These are phyloP conservation scores for Biscogniauxia marginata DNA, from an alignment of 2,329 filamentous ascomycete genomes.

Conservation along the genomic window DNA sequence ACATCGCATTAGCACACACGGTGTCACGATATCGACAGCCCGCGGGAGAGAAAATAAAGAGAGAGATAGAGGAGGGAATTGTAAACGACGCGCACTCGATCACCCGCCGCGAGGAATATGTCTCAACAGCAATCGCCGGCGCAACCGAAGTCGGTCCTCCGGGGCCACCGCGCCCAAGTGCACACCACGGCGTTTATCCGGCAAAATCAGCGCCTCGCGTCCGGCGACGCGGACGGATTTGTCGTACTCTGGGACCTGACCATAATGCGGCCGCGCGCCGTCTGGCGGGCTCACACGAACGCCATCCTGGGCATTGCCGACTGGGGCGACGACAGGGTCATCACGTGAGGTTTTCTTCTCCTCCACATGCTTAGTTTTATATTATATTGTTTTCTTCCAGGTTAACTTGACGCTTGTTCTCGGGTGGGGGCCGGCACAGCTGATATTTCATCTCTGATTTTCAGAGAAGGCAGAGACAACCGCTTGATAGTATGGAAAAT, in stretches of 20 bases:
- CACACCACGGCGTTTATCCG: constrained; percentile 74
- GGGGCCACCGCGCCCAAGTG: constrained; percentile 79
- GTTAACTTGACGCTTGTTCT: no score
- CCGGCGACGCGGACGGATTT: constrained; percentile 88
- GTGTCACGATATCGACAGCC: not conserved
- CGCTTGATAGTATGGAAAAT: constrained; percentile 84
- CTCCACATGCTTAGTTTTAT: constrained; percentile 2
- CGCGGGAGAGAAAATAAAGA: not conserved
- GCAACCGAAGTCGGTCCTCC: constrained; percentile 66
- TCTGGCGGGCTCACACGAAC: constrained; percentile 82
- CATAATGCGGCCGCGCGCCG: constrained; percentile 75
- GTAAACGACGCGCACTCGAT: not conserved
- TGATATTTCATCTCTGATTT: constrained; percentile 10
- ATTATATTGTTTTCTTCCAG: no score
- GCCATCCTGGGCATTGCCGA: constrained; percentile 72
- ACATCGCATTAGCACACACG: not conserved
- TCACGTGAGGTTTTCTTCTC: constrained; percentile 68
- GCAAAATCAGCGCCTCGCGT: constrained; percentile 72
- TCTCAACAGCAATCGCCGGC: constrained; percentile 30
- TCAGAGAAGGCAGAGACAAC: constrained; percentile 86
- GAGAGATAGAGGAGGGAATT: not conserved
- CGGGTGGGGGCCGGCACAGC: no score
- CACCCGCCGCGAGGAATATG: constrained; percentile 17
- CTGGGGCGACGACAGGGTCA: constrained; percentile 71
- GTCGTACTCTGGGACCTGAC: constrained; percentile 82